phyloP scores from a whole-genome alignment of 257 asterid species.

The Primulina huaijiensis region DNA sequence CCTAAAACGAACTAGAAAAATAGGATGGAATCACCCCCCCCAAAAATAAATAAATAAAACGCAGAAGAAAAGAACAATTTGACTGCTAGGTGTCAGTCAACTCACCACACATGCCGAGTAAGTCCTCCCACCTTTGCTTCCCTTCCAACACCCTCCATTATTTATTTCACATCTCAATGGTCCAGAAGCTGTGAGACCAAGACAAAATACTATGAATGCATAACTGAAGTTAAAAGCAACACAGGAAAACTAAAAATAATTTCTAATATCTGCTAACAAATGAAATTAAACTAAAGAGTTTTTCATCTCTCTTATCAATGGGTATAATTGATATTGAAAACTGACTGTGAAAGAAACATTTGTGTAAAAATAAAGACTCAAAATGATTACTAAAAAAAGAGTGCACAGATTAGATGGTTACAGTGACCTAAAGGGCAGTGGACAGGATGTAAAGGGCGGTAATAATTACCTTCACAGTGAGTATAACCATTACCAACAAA shows the following conservation, averaged over 20 bases:
- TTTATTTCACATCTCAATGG: constrained; percentile 74
- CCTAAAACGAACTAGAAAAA: too few species aligned
- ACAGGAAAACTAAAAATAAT: too few species aligned
- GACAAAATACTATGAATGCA: background rate
- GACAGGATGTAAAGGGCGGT: background rate
- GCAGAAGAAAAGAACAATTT: background rate
- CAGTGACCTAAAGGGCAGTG: background rate
- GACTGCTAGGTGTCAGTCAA: constrained; percentile 14
- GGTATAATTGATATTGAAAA: too few species aligned
- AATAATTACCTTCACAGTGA: constrained; percentile 72
- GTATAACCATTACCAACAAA: constrained; percentile 91
- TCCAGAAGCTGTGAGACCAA: constrained; percentile 70
- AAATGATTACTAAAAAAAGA: background rate
- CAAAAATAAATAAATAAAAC: background rate
- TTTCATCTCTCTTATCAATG: too few species aligned
- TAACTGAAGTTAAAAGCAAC: too few species aligned
- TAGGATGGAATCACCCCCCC: too few species aligned
- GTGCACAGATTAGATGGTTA: background rate
- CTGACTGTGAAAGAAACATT: too few species aligned
- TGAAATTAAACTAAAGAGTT: background rate
- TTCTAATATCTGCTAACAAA: too few species aligned
- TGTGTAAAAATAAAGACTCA: background rate
- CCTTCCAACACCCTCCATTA: constrained; percentile 95
- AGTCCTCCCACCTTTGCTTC: constrained; percentile 59
- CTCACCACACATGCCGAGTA: constrained; percentile 92